phyloP scores from a whole-genome alignment of 805 yeast genomes.

The Yamadazyma ubonensis region DNA sequence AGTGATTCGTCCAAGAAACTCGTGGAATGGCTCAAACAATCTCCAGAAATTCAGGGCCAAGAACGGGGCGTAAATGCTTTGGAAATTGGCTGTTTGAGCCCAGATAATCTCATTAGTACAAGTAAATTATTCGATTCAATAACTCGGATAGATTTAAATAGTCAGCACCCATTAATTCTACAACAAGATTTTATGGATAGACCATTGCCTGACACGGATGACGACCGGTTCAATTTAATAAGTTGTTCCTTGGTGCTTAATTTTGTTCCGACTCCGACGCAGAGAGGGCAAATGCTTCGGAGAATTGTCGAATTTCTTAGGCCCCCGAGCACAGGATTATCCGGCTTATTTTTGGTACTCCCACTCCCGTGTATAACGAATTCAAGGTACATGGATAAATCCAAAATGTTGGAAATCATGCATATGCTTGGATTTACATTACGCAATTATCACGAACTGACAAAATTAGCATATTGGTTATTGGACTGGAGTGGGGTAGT shows the following conservation, averaged over 20 bases:
- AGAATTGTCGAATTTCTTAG: conserved; percentile 56
- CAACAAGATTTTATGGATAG: conserved; percentile 86
- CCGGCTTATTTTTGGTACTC: conserved; percentile 69
- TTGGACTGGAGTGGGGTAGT: conserved; percentile 46
- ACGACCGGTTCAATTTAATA: conserved; percentile 58
- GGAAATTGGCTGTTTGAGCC: conserved; percentile 82
- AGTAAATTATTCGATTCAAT: conserved; percentile 52
- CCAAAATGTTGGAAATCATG: conserved; percentile 47
- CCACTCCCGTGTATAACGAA: conserved; percentile 86
- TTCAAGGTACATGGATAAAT: conserved; percentile 70
- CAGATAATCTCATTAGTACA: conserved; percentile 65
- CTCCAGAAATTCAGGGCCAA: conserved; percentile 6
- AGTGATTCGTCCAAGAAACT: conserved; percentile 88
- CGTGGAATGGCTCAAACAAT: conserved; percentile 61
- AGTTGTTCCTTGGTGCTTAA: conserved; percentile 87
- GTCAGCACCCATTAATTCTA: conserved; percentile 68
- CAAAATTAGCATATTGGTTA: conserved; percentile 73
- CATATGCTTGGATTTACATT: conserved; percentile 56
- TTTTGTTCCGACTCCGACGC: conserved; percentile 72
- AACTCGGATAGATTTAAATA: conserved; percentile 72
- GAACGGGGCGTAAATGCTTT: conserved; percentile 43
- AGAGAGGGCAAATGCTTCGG: conserved; percentile 75
- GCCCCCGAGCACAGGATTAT: conserved; percentile 15
- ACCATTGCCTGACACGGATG: conserved; percentile 49
- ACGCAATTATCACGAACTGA: conserved; percentile 53